Evolutionary conservation across 257 asterid species (phyloP), one percentile per base, ranked within the genome.

Genomic region (Catharanthus roseus): DNA sequence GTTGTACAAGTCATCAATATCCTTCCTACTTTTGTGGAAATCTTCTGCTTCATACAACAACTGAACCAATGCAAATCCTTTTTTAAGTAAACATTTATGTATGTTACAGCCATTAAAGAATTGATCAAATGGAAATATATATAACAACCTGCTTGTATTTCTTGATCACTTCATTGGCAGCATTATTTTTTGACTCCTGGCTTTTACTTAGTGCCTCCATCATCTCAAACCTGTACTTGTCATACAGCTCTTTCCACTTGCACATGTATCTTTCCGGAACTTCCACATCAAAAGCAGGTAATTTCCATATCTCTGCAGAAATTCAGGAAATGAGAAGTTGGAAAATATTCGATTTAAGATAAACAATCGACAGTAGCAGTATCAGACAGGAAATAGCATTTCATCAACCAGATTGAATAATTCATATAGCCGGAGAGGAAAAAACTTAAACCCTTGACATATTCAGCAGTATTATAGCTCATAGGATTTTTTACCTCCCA

Each of bases 141-240:
- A 9, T 58, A 33, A 89, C 97, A 33, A 89, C 97, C 89, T 80
- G 87, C 83, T 84, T 89, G 84, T 88, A 91, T 65, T 84, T 85
- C 18, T 78, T 74, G 28, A 89, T 81, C 58, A 89, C 91, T 1
- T 75, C 88, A 41, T 78, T 24, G 10, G 96, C 96, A 28, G 80
- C 80, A 28, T 47, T 84, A 24, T 75, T 71, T 78, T 70, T 83
- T 0, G 69, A 76, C 31, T 86, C 95, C 19, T 64, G 75, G 2
- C 69, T 44, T 34, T 74, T 54, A 0, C 55, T 57, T 66, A 87
- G 24, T 29, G 89, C 95, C 9, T n/a, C 4, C 0, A 10, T 0
- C 97, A 91, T 87, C 6, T 89, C 93, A 36, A 0, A 10, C 64
- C 88, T 69, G 79, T 89, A 91, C 7, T 74, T 19, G 0, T 11